Percentiles rank a stretch among this genome's conserved stretches.
phyloP scores from a whole-genome alignment of 1,284 basidiomycete species.

The Sporisorium exsertum region DNA sequence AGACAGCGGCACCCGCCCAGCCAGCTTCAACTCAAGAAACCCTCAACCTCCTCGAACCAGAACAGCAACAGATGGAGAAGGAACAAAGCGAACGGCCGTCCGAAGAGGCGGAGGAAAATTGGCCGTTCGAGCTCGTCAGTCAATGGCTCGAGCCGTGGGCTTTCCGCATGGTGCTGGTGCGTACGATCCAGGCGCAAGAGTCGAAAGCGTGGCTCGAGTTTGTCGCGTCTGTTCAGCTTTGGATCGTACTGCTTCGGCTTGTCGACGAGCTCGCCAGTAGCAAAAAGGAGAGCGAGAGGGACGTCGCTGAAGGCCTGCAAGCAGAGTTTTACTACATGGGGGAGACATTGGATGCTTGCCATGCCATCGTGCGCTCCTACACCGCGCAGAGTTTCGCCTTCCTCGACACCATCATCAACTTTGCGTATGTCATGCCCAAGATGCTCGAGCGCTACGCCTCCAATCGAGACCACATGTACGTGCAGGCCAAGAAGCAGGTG shows the following conservation, averaged over 20 bases:
- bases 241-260: constrained; percentile 63
- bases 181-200: constrained; percentile 57
- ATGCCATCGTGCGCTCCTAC: constrained; percentile 59
- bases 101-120: constrained; percentile 19
- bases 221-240: constrained; percentile 61
- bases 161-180: constrained; percentile 61
- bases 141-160: constrained; percentile 67
- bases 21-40: constrained; percentile 18
- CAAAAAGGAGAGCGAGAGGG: constrained; percentile 47
- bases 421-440: constrained; percentile 63
- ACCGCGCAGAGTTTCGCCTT: constrained; percentile 64
- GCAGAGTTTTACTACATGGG: constrained; percentile 65
- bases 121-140: constrained; percentile 57
- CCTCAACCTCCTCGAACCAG: constrained; percentile 10
- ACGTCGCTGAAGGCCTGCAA: constrained; percentile 62
- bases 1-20: neutral
- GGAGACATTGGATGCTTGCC: constrained; percentile 60
- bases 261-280: constrained; percentile 62
- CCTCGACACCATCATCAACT: constrained; percentile 61
- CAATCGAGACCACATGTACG: constrained; percentile 64
- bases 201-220: constrained; percentile 65
- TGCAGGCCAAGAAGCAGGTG: constrained; percentile 57
- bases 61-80: neutral
- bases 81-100: constrained; percentile 2
- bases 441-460: constrained; percentile 65